phyloP scores from a whole-genome alignment of 345 rosid genomes.

The Euphorbia pulcherrima region DNA sequence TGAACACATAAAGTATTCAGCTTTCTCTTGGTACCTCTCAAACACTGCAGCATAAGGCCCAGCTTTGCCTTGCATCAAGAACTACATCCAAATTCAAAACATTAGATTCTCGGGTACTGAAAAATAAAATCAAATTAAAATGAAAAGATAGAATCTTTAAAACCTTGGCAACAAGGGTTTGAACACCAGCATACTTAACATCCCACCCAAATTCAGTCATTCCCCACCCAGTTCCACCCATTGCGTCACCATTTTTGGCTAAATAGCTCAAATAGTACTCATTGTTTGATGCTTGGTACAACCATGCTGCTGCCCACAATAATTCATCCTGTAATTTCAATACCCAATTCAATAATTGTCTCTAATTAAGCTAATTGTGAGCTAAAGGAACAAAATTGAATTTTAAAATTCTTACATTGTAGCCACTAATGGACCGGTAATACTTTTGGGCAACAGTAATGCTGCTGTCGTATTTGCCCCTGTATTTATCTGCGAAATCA shows the following conservation, averaged over 20 bases:
- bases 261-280: conserved; percentile 62
- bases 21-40: conserved; percentile 62
- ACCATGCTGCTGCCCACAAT: conserved; percentile 82
- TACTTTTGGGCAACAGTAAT: conserved; percentile 78
- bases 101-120: too few relatives aligned
- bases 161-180: conserved; percentile 75
- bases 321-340: conserved; percentile 97
- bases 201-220: conserved; percentile 93
- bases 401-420: conserved; percentile 48
- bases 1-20: conserved; percentile 76
- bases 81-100: conserved; percentile 28
- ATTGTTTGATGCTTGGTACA: conserved; percentile 60
- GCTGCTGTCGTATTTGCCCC: conserved; percentile 94
- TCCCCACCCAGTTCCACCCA: conserved; percentile 95
- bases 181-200: conserved; percentile 83
- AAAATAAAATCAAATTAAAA: not conserved
- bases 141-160: not conserved
- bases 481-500: conserved; percentile 90
- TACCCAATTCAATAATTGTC: too few relatives aligned
- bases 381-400: not conserved
- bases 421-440: conserved; percentile 83
- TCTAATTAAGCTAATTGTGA: too few relatives aligned
- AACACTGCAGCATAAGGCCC: conserved; percentile 17
- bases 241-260: conserved; percentile 58
- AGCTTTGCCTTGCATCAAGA: conserved; percentile 49